phyloP scores from a whole-genome alignment of 805 yeast genomes.

The Nakazawaea holstii region DNA sequence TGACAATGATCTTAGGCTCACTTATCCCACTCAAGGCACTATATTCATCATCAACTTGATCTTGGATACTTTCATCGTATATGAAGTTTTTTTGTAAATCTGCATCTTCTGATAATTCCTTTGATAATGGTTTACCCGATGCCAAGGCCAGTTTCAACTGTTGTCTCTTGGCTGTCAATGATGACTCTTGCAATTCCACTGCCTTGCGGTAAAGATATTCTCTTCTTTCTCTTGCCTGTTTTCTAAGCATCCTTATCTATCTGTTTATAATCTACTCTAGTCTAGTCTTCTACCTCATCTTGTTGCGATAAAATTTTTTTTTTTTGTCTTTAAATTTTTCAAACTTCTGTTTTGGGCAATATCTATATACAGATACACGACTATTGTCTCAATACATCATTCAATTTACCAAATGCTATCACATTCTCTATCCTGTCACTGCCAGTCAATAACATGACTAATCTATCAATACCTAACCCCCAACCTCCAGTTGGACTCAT shows the following conservation, averaged over 20 bases:
- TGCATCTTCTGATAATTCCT: slow-evolving; percentile 85
- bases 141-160: slow-evolving; percentile 85
- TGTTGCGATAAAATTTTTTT: background rate
- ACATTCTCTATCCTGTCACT: slow-evolving; percentile 68
- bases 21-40: slow-evolving; percentile 77
- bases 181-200: slow-evolving; percentile 83
- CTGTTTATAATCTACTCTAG: background rate
- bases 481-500: slow-evolving; percentile 98
- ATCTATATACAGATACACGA: background rate
- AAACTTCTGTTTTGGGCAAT: background rate
- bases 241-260: slow-evolving; percentile 52
- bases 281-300: background rate
- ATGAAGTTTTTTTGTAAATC: slow-evolving; percentile 75
- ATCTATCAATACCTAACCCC: slow-evolving; percentile 91
- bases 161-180: slow-evolving; percentile 79
- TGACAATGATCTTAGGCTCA: slow-evolving; percentile 88
- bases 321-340: background rate
- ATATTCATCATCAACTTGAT: slow-evolving; percentile 86
- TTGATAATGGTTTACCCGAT: slow-evolving; percentile 83
- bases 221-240: slow-evolving; percentile 94
- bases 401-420: slow-evolving; percentile 65
- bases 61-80: slow-evolving; percentile 75
- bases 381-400: slow-evolving; percentile 62
- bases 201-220: slow-evolving; percentile 90
- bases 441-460: slow-evolving; percentile 73